A percentile compares a stretch with the other conserved stretches of the same genome.
Conservation (phyloP, 2,329 filamentous ascomycete species). For the Colletotrichum tamarilloi region DNA sequence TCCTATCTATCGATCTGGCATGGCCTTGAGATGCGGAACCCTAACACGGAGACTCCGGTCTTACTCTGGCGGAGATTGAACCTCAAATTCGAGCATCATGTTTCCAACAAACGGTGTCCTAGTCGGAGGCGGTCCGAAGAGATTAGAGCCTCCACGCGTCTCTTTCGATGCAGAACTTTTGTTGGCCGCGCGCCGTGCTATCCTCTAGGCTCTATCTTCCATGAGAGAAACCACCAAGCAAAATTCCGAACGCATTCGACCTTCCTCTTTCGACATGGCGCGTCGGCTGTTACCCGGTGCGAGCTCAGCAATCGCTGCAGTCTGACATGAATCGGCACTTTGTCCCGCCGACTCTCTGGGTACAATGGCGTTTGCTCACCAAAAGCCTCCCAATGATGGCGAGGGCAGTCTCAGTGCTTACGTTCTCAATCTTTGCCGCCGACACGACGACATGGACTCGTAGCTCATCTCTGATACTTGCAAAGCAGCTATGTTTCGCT, state of each 20-base stretch:
- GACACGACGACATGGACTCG: neutral
- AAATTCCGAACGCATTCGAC: neutral
- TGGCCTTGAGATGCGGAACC: neutral
- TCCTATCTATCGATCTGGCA: neutral
- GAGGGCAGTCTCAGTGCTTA: neutral
- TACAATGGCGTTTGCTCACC: neutral
- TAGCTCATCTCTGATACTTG: neutral
- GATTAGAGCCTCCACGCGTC: neutral
- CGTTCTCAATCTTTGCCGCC: neutral
- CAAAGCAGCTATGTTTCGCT: neutral
- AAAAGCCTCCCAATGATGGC: too few species aligned
- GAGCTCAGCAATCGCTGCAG: neutral
- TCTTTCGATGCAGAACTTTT: neutral
- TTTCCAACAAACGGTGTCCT: too few species aligned
- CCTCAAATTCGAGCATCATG: neutral
- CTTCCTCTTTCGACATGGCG: constrained; percentile 17
- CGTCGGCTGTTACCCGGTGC: neutral
- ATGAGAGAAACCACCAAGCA: neutral
- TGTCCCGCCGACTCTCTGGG: neutral
- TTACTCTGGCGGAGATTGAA: neutral
- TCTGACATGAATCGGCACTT: constrained; percentile 2
- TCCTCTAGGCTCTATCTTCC: neutral
- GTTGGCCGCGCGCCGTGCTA: neutral
- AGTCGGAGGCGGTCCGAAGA: neutral
- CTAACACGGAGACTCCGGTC: neutral